Percentiles rank a stretch among this genome's conserved stretches.
These are phyloP conservation scores for Penicillium rolfsii DNA, from an alignment of 2,329 filamentous ascomycete species.

Conservation along the genomic window DNA sequence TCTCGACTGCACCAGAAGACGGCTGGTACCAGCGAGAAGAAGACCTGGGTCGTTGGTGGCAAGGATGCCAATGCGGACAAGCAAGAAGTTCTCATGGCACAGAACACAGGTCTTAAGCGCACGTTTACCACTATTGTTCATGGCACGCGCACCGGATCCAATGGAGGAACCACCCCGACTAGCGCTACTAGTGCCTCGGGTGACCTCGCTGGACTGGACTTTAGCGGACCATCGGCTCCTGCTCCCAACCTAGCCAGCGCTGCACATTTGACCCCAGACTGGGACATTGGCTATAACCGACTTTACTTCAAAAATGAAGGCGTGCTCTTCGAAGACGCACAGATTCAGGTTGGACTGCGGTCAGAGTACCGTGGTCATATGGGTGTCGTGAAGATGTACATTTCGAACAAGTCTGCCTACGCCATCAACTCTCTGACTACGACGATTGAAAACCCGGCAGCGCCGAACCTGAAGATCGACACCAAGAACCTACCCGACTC, in stretches of 20 bases:
- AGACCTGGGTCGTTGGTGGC: conserved; percentile 96
- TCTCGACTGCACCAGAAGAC: conserved; percentile 95
- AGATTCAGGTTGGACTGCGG: conserved; percentile 87
- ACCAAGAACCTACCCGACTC: conserved; percentile 87
- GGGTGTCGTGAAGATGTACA: conserved; percentile 93
- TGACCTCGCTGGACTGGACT: conserved; percentile 81
- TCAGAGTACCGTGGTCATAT: conserved; percentile 96
- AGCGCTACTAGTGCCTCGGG: conserved; percentile 53
- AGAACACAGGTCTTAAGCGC: conserved; percentile 80
- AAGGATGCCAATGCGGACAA: conserved; percentile 88
- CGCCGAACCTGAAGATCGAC: conserved; percentile 76
- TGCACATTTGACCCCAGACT: conserved; percentile 89
- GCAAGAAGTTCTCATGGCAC: conserved; percentile 77
- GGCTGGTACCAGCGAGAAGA: conserved; percentile 87
- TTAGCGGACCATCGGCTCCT: conserved; percentile 65
- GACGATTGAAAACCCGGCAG: conserved; percentile 73
- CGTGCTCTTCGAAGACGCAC: conserved; percentile 90
- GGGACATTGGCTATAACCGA: conserved; percentile 86
- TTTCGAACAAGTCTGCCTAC: conserved; percentile 88
- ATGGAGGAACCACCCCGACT: conserved; percentile 41
- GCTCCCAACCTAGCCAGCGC: conserved; percentile 87
- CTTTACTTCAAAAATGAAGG: conserved; percentile 81
- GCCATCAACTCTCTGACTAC: conserved; percentile 91
- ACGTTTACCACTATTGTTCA: conserved; percentile 69
- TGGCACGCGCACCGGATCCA: conserved; percentile 40